Conservation (phyloP, 495 filamentous ascomycete genomes). For the Podospora fimiseda region DNA sequence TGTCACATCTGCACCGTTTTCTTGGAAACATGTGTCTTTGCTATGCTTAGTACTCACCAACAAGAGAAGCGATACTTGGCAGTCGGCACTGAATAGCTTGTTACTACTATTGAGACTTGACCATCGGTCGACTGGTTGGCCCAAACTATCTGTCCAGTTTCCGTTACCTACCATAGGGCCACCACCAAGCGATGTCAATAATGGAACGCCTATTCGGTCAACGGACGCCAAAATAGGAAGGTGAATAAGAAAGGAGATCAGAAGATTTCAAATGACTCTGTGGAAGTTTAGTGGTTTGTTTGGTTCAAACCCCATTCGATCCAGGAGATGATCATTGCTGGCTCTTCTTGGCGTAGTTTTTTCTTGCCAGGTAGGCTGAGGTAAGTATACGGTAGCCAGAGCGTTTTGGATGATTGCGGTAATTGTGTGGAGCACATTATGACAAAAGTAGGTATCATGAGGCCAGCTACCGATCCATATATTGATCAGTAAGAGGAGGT, state of each 20-base stretch:
- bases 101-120: no score
- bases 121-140: no score
- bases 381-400: neutral
- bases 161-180: constrained; percentile 1
- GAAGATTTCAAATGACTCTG: neutral
- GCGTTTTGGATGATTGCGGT: neutral
- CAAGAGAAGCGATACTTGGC: neutral
- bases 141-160: no score
- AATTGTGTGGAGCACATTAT: neutral
- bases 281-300: neutral
- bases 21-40: neutral
- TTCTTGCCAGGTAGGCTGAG: neutral
- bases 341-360: neutral
- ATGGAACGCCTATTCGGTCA: neutral
- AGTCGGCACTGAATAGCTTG: no score
- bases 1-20: constrained; percentile 1
- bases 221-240: constrained; percentile 5
- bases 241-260: constrained; percentile 2
- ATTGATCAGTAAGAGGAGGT: neutral
- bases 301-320: constrained; percentile 1
- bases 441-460: neutral
- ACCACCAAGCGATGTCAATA: no score
- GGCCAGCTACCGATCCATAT: neutral
- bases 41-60: no score
- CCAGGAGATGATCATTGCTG: neutral